Base-by-base conservation (phyloP, 164 flowering plant genomes). In the Nymphaea thermarum region DNA sequence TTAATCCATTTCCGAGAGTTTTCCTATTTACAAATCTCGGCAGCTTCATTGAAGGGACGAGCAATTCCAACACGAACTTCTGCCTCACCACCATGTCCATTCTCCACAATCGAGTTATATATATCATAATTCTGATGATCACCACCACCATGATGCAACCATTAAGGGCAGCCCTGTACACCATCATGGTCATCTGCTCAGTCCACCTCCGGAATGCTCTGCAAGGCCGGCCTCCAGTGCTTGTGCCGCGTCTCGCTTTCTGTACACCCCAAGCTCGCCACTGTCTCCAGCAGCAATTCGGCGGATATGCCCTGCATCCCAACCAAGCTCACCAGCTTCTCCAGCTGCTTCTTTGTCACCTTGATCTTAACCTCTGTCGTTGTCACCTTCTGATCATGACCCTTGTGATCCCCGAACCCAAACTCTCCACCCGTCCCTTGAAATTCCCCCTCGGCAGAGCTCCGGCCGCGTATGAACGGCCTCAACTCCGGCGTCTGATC, bases 281-380 rank as follows among this genome's bases (percentile, higher is more conserved):
- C 15, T 47, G 55, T 62, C 47, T 44, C 6, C 47, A 67, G 7
- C 7, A 67, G 14, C 10, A 55, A 42, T 15, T 67, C 47, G 45
- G 57, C 17, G 25, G 69, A 59, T 6, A 57, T 42, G 41, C 64
- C 62, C 57, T 67, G 69, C 14, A 60, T 43, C 6, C 42, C 69
- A 4, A 47, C 43, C 42, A 42, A 43, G 5, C 63, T 62, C 10
- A 67, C 47, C 63, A 67, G 25, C 43, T 67, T 63, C 63, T 67
- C 63, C 69, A 67, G 42, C 17, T 67, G 64, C 63, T 67, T 67
- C 69, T 67, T 67, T 4, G 63, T 59, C 12, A 67, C 43, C 69
- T 59, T 67, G 62, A 67, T 67, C 63, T 67, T 67, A 25, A 67
- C 47, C 51, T 60, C 53, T 42, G 69, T 57, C 16, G 69, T 59